Evolutionary conservation across 441 rosid genomes (phyloP).

Genomic region (Macaranga tanarius): DNA sequence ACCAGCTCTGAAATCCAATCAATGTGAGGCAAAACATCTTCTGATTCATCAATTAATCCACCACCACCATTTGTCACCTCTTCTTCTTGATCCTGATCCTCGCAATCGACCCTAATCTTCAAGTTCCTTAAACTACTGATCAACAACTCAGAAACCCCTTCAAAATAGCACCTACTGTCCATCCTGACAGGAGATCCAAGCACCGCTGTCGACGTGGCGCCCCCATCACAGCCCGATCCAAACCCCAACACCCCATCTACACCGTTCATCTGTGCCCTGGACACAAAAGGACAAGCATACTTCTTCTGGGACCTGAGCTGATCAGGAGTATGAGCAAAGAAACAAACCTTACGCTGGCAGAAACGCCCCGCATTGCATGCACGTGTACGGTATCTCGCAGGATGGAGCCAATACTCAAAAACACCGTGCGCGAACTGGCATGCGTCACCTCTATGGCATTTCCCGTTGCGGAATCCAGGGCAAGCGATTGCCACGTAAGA

Average conservation of each 20-base stretch:
- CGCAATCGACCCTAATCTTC: slow-evolving; percentile 35
- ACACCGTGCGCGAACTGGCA: slow-evolving; percentile 85
- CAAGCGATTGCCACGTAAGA: slow-evolving; percentile 65
- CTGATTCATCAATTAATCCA: slow-evolving; percentile 27
- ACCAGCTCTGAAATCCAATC: slow-evolving; percentile 75
- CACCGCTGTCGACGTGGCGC: slow-evolving; percentile 17
- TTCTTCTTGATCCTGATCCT: background rate
- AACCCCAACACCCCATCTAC: slow-evolving; percentile 12
- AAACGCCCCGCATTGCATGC: slow-evolving; percentile 63
- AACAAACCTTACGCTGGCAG: slow-evolving; percentile 84
- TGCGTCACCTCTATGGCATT: slow-evolving; percentile 57
- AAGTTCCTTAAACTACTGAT: slow-evolving; percentile 40
- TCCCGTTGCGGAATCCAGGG: slow-evolving; percentile 58
- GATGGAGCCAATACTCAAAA: slow-evolving; percentile 93
- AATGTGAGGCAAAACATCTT: slow-evolving; percentile 42
- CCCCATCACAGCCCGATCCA: slow-evolving; percentile 13
- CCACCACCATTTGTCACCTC: slow-evolving; percentile 8
- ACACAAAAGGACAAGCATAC: slow-evolving; percentile 30
- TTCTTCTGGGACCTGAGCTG: slow-evolving; percentile 57
- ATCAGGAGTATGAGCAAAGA: slow-evolving; percentile 83
- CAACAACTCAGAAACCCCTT: slow-evolving; percentile 28
- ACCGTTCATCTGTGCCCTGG: slow-evolving; percentile 21
- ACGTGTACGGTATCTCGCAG: slow-evolving; percentile 72
- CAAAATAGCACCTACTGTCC: slow-evolving; percentile 32
- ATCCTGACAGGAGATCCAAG: slow-evolving; percentile 20